These are phyloP conservation scores for Colletotrichum sp. DNA, from an alignment of 2,329 filamentous ascomycete genomes.

Conservation along the genomic window DNA sequence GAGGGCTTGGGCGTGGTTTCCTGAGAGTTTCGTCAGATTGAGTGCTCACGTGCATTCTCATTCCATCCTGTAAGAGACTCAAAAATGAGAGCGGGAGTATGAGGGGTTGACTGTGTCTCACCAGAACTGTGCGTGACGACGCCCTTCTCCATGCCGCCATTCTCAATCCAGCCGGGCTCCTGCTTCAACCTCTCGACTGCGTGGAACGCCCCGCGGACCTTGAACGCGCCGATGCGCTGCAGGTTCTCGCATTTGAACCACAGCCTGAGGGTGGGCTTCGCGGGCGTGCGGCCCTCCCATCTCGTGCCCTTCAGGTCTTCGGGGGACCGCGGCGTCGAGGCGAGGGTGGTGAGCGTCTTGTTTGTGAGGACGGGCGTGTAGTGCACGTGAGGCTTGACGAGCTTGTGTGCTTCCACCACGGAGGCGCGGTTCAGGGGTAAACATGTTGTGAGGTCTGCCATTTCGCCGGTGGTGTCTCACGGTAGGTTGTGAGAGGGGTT, in stretches of 20 bases:
- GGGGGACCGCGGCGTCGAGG: constrained; percentile 70
- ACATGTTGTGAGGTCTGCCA: constrained; percentile 60
- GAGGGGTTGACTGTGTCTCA: constrained; percentile 37
- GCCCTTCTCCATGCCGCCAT: constrained; percentile 65
- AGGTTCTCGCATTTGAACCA: constrained; percentile 98
- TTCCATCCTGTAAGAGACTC: not conserved
- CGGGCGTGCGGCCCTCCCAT: constrained; percentile 61
- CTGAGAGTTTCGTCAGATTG: constrained; percentile 45
- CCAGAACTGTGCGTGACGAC: constrained; percentile 92
- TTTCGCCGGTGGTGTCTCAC: constrained; percentile 27
- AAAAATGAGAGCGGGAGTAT: not conserved
- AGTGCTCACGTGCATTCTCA: not conserved
- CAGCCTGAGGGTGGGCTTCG: constrained; percentile 71
- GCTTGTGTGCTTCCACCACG: constrained; percentile 72
- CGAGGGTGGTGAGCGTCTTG: constrained; percentile 74
- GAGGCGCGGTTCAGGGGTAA: constrained; percentile 75
- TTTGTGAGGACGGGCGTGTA: constrained; percentile 84
- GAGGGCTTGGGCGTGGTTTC: constrained; percentile 94
- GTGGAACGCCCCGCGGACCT: constrained; percentile 89
- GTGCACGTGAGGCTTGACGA: constrained; percentile 81
- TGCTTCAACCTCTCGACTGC: constrained; percentile 73
- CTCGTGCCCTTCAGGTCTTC: constrained; percentile 60
- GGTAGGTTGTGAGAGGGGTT: not conserved
- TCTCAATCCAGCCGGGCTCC: constrained; percentile 66
- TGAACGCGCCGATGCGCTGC: constrained; percentile 91